Percentiles rank a stretch among this genome's conserved stretches.
Evolutionary conservation across 2,329 filamentous ascomycete genomes (phyloP).

Genomic region (Botrytis elliptica): DNA sequence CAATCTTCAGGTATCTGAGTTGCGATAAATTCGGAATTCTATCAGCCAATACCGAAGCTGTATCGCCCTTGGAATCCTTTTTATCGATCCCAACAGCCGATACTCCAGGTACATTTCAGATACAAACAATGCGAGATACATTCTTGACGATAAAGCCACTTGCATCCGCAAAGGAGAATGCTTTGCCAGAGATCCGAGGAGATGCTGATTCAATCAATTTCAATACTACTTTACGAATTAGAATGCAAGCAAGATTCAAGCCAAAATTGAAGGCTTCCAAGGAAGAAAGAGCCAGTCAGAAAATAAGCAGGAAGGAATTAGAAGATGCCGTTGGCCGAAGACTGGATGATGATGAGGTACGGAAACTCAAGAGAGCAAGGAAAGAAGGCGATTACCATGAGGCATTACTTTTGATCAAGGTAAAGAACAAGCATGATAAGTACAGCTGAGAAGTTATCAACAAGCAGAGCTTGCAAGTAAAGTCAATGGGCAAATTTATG

Average conservation of each 20-base stretch:
- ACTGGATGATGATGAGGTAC: conserved; percentile 83
- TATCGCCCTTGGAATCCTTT: conserved; percentile 82
- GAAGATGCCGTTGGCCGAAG: conserved; percentile 75
- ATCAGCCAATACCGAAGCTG: conserved; percentile 74
- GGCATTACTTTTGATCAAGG: conserved; percentile 77
- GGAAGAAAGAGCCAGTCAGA: conserved; percentile 79
- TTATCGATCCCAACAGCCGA: conserved; percentile 61
- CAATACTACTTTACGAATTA: conserved; percentile 72
- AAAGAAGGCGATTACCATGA: conserved; percentile 90
- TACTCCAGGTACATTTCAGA: conserved; percentile 67
- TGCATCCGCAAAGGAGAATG: conserved; percentile 47
- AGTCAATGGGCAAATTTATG: not conserved
- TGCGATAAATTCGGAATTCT: conserved; percentile 82
- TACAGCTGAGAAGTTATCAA: conserved; percentile 48
- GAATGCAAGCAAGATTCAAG: conserved; percentile 96
- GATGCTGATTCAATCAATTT: conserved; percentile 68
- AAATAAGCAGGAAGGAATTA: conserved; percentile 81
- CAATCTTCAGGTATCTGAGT: conserved; percentile 65
- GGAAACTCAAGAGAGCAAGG: conserved; percentile 75
- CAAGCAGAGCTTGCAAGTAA: not conserved
- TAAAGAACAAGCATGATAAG: conserved; percentile 93
- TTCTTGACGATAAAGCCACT: conserved; percentile 64
- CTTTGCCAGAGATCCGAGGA: conserved; percentile 66
- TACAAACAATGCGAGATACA: conserved; percentile 71
- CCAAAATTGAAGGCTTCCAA: conserved; percentile 75